A percentile compares a stretch with the other conserved stretches of the same genome.
Conservation (phyloP, 1,284 basidiomycete species). For the Cryptococcus sp. region DNA sequence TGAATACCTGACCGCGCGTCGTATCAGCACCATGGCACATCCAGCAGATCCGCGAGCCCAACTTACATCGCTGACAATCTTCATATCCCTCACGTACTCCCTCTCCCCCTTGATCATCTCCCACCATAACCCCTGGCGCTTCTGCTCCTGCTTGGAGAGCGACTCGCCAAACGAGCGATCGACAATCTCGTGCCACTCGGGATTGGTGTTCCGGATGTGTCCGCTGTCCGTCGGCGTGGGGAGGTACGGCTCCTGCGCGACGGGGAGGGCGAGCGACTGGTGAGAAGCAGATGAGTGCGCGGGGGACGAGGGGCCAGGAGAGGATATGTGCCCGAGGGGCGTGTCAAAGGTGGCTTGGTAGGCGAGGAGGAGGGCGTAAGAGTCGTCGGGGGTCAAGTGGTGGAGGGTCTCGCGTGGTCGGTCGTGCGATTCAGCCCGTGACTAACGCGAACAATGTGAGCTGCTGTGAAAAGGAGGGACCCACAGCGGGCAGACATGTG, state of each 20-base stretch:
- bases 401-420: constrained; percentile 1
- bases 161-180: constrained; percentile 64
- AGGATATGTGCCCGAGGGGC: background rate
- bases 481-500: no score
- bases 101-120: constrained; percentile 76
- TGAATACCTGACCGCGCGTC: constrained; percentile 57
- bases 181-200: constrained; percentile 73
- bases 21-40: background rate
- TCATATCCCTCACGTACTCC: constrained; percentile 71
- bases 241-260: background rate
- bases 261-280: background rate
- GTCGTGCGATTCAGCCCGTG: background rate
- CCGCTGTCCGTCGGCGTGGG: constrained; percentile 14
- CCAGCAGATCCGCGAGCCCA: background rate
- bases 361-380: constrained; percentile 32
- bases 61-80: constrained; percentile 62
- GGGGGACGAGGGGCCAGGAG: background rate
- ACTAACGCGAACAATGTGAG: background rate
- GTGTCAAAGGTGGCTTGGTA: constrained; percentile 27
- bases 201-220: constrained; percentile 10
- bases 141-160: constrained; percentile 66
- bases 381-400: constrained; percentile 20
- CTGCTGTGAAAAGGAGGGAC: background rate
- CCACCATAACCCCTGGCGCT: constrained; percentile 74
- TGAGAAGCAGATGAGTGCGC: constrained; percentile 5